Evolutionary conservation across 139 green algal species (phyloP).

Genomic region (Chlorella sorokiniana): DNA sequence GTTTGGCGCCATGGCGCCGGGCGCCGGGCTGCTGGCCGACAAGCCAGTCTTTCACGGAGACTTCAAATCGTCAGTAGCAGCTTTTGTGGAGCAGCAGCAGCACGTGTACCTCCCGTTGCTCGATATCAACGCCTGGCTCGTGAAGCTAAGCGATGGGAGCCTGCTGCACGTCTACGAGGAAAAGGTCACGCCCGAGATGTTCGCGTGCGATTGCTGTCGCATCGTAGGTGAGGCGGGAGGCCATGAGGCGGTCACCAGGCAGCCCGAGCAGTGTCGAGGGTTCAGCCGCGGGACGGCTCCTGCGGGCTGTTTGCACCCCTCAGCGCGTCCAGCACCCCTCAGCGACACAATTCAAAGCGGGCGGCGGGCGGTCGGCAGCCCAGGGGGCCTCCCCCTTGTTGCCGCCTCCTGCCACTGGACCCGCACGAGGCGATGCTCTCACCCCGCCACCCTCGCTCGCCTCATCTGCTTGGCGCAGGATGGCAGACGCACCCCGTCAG

Average conservation of each 20-base stretch:
- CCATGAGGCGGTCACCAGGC: not conserved
- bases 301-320: constrained; percentile 29
- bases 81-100: not conserved
- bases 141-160: constrained; percentile 26
- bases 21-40: not conserved
- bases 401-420: not conserved
- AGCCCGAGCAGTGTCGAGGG: not conserved
- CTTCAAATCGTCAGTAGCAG: not conserved
- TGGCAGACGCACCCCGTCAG: constrained; percentile 90
- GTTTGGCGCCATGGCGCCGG: not conserved
- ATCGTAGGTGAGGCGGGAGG: constrained; percentile 78
- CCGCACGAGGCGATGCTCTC: too few species aligned
- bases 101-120: constrained; percentile 14
- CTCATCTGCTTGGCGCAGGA: constrained; percentile 54
- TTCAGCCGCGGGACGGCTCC: not conserved
- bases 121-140: constrained; percentile 27
- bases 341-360: too few species aligned
- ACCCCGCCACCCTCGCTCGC: not conserved
- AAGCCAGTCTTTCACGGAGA: not conserved
- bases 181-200: not conserved
- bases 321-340: too few species aligned
- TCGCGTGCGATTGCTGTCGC: constrained; percentile 81
- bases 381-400: too few species aligned
- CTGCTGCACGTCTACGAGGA: constrained; percentile 55
- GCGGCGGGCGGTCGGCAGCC: too few species aligned